Conservation (phyloP, 2,329 filamentous ascomycete species). For the Anisogramma anomala region DNA sequence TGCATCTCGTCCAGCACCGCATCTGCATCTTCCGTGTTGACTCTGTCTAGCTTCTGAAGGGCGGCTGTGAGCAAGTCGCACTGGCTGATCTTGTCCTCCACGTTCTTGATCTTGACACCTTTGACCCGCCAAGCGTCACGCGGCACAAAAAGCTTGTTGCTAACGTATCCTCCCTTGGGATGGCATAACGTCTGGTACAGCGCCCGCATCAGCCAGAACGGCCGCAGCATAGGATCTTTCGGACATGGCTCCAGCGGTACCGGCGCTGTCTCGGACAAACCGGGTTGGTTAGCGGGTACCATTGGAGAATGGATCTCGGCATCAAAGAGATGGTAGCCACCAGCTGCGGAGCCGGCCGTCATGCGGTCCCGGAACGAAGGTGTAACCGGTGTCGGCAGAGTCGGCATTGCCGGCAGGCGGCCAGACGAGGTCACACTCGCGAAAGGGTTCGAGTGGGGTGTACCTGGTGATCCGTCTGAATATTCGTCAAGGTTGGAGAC, state of each 20-base stretch:
- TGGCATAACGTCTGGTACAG: slow-evolving; percentile 88
- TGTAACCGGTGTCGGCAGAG: slow-evolving; percentile 56
- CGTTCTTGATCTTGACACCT: slow-evolving; percentile 77
- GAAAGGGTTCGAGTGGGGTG: slow-evolving; percentile 61
- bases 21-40: slow-evolving; percentile 84
- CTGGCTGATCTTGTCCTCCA: slow-evolving; percentile 89
- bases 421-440: slow-evolving; percentile 32
- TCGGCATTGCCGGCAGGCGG: slow-evolving; percentile 45
- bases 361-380: slow-evolving; percentile 49
- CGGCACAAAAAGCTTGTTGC: slow-evolving; percentile 82
- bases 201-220: slow-evolving; percentile 95
- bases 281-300: slow-evolving; percentile 53
- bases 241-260: slow-evolving; percentile 83
- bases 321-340: slow-evolving; percentile 73
- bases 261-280: slow-evolving; percentile 46
- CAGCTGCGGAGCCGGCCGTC: slow-evolving; percentile 45
- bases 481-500: slow-evolving; percentile 48
- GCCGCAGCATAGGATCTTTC: slow-evolving; percentile 75
- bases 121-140: slow-evolving; percentile 89
- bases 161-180: slow-evolving; percentile 82
- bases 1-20: slow-evolving; percentile 93
- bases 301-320: slow-evolving; percentile 62
- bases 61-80: slow-evolving; percentile 88
- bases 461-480: slow-evolving; percentile 59
- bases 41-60: slow-evolving; percentile 66